These are phyloP conservation scores for Xylaria hypoxylon DNA, from an alignment of 2,329 filamentous ascomycete species.

Conservation along the genomic window DNA sequence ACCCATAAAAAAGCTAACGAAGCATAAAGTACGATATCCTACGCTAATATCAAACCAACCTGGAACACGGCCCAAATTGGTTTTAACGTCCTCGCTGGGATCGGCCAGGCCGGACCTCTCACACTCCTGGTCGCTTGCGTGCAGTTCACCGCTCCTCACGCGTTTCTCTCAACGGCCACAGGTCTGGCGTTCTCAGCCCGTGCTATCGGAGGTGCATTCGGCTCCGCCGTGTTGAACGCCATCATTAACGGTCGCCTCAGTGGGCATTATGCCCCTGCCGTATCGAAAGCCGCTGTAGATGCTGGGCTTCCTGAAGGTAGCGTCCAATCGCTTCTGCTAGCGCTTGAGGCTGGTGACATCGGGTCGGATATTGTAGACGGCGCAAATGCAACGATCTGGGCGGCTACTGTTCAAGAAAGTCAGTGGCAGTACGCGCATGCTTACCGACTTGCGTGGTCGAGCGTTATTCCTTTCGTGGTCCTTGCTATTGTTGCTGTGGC, in stretches of 20 bases:
- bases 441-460: conserved; percentile 62
- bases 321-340: conserved; percentile 54
- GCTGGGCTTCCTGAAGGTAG: conserved; percentile 57
- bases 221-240: conserved; percentile 63
- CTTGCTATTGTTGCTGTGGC: conserved; percentile 59
- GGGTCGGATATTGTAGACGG: conserved; percentile 48
- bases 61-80: conserved; percentile 60
- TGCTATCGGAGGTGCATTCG: conserved; percentile 65
- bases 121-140: conserved; percentile 62
- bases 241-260: conserved; percentile 62
- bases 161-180: conserved; percentile 64
- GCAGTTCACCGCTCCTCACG: conserved; percentile 65
- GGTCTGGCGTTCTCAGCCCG: conserved; percentile 65
- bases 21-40: conserved; percentile 56
- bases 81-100: conserved; percentile 60
- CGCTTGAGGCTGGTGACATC: conserved; percentile 52
- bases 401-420: conserved; percentile 55
- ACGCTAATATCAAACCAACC: conserved; percentile 57
- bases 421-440: conserved; percentile 59
- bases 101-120: conserved; percentile 63
- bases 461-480: conserved; percentile 64
- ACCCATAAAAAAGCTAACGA: conserved; percentile 5
- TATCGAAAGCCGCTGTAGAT: conserved; percentile 55
- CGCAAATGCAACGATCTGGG: conserved; percentile 54
- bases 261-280: conserved; percentile 54